A percentile compares a stretch with the other conserved stretches of the same genome.
phyloP scores from a whole-genome alignment of 106 monocot genomes.

The Amphibolis antarctica region DNA sequence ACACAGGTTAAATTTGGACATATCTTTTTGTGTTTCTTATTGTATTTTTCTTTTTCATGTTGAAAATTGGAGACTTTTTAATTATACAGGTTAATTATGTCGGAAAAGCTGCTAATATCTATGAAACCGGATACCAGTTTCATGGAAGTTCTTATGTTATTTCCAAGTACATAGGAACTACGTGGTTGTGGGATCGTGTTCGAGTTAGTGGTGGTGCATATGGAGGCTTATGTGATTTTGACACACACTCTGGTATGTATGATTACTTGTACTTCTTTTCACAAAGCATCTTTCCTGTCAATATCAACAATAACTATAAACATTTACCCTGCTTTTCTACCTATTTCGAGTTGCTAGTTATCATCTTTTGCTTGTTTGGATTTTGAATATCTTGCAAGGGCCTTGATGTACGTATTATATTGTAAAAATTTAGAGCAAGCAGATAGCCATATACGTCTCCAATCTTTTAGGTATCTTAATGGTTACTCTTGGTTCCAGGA shows the following conservation, averaged over 20 bases:
- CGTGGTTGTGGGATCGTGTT: slow-evolving; percentile 96
- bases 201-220: slow-evolving; percentile 99
- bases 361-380: no score
- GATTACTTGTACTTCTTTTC: no score
- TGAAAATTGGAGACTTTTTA: neutral
- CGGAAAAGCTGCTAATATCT: slow-evolving; percentile 86
- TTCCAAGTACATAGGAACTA: slow-evolving; percentile 85
- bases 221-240: slow-evolving; percentile 96
- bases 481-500: slow-evolving; percentile 30
- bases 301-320: no score
- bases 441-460: neutral
- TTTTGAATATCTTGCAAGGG: no score
- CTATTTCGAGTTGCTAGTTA: no score
- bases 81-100: slow-evolving; percentile 88
- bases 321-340: no score
- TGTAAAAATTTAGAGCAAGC: neutral
- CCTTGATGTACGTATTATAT: no score
- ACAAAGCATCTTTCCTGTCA: no score
- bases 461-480: neutral
- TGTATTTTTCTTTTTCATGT: neutral
- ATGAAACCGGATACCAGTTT: slow-evolving; percentile 82
- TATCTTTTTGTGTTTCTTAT: neutral
- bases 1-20: slow-evolving; percentile 49
- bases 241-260: slow-evolving; percentile 76
- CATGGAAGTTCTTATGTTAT: slow-evolving; percentile 93